Percentiles rank a stretch among this genome's conserved stretches.
phyloP scores from a whole-genome alignment of 345 rosid genomes.

The Citrus sp. region DNA sequence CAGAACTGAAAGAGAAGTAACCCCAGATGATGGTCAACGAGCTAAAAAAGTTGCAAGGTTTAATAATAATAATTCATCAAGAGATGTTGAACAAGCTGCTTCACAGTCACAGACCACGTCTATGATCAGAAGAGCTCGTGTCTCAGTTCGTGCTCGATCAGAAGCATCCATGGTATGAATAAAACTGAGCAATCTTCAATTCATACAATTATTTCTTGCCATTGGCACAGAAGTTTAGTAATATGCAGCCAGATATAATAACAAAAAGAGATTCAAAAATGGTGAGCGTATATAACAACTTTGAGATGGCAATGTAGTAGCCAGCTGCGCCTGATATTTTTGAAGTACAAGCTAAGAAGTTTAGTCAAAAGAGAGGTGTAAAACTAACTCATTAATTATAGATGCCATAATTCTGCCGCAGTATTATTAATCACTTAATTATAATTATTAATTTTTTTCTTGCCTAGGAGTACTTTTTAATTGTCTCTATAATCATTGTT shows the following conservation, averaged over 20 bases:
- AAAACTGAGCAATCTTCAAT: neutral
- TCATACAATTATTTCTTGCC: neutral
- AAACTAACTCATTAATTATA: neutral
- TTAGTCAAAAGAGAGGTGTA: neutral
- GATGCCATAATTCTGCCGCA: neutral
- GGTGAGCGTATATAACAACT: neutral
- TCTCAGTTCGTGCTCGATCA: conserved; percentile 65
- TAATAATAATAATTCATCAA: neutral
- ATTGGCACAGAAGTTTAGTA: neutral
- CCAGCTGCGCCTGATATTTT: conserved; percentile 21
- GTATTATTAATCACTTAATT: too few species aligned
- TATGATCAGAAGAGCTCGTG: conserved; percentile 58
- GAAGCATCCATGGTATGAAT: conserved; percentile 54
- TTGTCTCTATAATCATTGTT: neutral
- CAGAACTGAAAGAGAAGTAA: conserved; percentile 11
- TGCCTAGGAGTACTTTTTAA: neutral
- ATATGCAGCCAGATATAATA: neutral
- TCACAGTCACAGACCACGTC: conserved; percentile 20
- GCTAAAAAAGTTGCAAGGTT: conserved; percentile 21
- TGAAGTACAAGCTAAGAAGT: conserved; percentile 18
- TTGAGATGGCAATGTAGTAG: neutral
- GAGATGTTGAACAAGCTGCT: conserved; percentile 12
- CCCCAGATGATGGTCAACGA: conserved; percentile 16
- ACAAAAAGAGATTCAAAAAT: neutral
- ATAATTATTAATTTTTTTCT: neutral